Base-by-base conservation (phyloP, 164 flowering plant species). In the Umbellularia californica region DNA sequence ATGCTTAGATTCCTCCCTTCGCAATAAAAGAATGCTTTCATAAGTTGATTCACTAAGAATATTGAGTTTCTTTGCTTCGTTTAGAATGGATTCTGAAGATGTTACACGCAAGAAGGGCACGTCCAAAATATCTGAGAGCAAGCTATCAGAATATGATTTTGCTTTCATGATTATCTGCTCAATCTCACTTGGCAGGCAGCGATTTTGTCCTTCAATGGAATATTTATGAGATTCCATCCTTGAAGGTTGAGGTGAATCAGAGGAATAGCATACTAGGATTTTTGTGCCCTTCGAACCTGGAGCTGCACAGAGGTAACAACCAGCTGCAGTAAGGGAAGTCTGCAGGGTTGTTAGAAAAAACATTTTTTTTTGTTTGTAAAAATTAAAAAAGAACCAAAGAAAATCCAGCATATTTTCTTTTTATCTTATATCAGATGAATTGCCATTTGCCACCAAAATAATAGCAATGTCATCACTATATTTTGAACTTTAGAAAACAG, bases 241-340 rank as follows among this genome's bases (percentile, higher is more conserved):
- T 65, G 79, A 81, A 68, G 89, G 92, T 72, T 75, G 79, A 72
- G 87, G 82, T 70, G 84, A 80, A 79, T 86, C 76, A 72, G 80
- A 85, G 58, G 93, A 91, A 80, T 84, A 85, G 79, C 95, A 92
- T 65, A 94, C 91, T 35, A 91, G 52, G 74, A 85, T 65, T 78
- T 84, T 91, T 76, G 94, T 84, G 72, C 98, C 98, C 77, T 85
- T 90, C 27, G 95, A 88, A 60, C 90, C 87, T 68, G 97, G 98
- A 84, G 89, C 94, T 62, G 97, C 86, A 83, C 93, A 92, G 76
- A 95, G 92, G 85, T 90, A 90, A 86, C 99, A 95, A 51, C 95
- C 94, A 69, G 99, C 95, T 68, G 90, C 97, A 60, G 97, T 91
- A 65, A 95, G 81, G 64, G 91, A 84, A 71, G 87, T 86, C 97